Evolutionary conservation across 1,284 basidiomycete species (phyloP), one percentile per base, ranked within the genome.

Genomic region (Irpex sp.): DNA sequence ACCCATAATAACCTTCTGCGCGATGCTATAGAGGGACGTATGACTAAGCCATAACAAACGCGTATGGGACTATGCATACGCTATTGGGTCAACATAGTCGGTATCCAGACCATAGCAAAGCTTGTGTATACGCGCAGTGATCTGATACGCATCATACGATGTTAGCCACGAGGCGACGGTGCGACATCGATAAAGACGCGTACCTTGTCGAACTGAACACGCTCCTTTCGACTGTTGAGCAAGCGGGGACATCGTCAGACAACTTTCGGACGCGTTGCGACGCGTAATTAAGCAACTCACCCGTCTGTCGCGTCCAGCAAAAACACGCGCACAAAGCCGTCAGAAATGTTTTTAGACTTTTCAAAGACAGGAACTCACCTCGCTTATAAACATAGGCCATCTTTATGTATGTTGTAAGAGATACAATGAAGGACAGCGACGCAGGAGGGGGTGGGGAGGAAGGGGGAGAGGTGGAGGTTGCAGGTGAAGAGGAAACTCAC

Each of bases 51-150:
- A 43, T 39, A 49, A 49, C 37, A 49, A 11, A 31, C 53, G 21
- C 3, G 17, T 49, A 46, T 46, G n/a, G 39, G 31, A 33, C 31
- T 46, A 46, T 5, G 76, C 90, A 66, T 71, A 94, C 90, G 97
- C 94, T 63, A 97, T 94, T 11, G 97, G 92, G 74, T 98, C 94
- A 58, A 99, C 90, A 71, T 94, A 93, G 74, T 95, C 90, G 69
- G 86, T 83, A 77, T 99, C 97, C 37, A 99, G 88, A 66, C 97
- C 97, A 75, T 98, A 99, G 72, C 95, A 97, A 21, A 99, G 88
- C 81, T 99, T 99, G 75, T 90, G 88, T 73, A 99, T 92, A 70
- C 96, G 83, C 37, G 93, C 89, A 4, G 93, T 95, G 75, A 95
- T 95, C 92, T 94, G 67, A 17, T 11, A 33, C 5, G 21, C 6